Conservation (phyloP, 306 rosid species). For the Malus domestica region ASM211411v1 NC_041792.1:31811407-31811906, state of each 20-base stretch:
- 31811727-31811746: conserved; percentile 84
- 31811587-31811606: neutral
- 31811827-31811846: conserved; percentile 69
- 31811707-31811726: conserved; percentile 93
- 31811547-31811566: neutral
- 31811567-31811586: neutral
- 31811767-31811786: conserved; percentile 63
- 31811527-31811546: neutral
- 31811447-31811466: too few relatives aligned
- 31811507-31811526: too few relatives aligned
- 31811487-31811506: too few relatives aligned
- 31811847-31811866: conserved; percentile 87
- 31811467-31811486: too few relatives aligned
- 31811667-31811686: conserved; percentile 90
- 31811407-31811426: too few relatives aligned
- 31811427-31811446: too few relatives aligned
- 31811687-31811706: conserved; percentile 62
- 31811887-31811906: conserved; percentile 41
- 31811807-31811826: conserved; percentile 75
- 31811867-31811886: conserved; percentile 60
- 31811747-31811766: conserved; percentile 31
- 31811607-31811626: conserved; percentile 36
- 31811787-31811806: conserved; percentile 82
- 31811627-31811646: conserved; percentile 94
- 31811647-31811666: conserved; percentile 79